A percentile compares a stretch with the other conserved stretches of the same genome.
phyloP scores from a whole-genome alignment of 2,329 filamentous ascomycete species.

The Botrytis aclada region DNA sequence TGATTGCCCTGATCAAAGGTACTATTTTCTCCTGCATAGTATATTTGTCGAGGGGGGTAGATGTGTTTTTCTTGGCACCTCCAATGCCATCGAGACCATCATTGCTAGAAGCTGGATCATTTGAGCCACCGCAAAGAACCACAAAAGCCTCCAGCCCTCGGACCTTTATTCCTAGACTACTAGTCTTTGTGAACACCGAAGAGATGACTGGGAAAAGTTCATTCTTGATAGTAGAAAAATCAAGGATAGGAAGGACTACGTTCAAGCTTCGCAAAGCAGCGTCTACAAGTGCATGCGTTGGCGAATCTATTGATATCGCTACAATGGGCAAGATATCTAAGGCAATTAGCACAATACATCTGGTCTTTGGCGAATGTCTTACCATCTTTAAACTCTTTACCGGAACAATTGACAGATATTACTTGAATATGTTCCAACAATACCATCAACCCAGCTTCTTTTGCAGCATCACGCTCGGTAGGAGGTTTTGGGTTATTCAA shows the following conservation, averaged over 20 bases:
- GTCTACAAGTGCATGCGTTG: constrained; percentile 86
- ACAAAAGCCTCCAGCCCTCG: constrained; percentile 86
- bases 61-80: constrained; percentile 57
- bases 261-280: constrained; percentile 76
- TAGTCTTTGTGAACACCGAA: constrained; percentile 86
- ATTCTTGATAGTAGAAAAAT: constrained; percentile 96
- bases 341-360: constrained; percentile 29
- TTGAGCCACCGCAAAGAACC: constrained; percentile 78
- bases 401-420: constrained; percentile 76
- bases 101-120: constrained; percentile 48
- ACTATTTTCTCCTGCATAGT: constrained; percentile 98
- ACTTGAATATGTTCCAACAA: constrained; percentile 77
- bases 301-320: constrained; percentile 77
- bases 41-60: constrained; percentile 89
- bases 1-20: constrained; percentile 85
- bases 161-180: constrained; percentile 91
- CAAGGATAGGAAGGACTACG: constrained; percentile 78
- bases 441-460: constrained; percentile 89
- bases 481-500: constrained; percentile 52
- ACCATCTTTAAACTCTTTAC: constrained; percentile 94
- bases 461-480: constrained; percentile 73
- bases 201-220: constrained; percentile 93
- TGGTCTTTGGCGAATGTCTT: constrained; percentile 36
- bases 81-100: constrained; percentile 76
- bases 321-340: constrained; percentile 85